phyloP scores from a whole-genome alignment of 768 basidiomycete genomes.

The Rubroboletus satanas region DNA sequence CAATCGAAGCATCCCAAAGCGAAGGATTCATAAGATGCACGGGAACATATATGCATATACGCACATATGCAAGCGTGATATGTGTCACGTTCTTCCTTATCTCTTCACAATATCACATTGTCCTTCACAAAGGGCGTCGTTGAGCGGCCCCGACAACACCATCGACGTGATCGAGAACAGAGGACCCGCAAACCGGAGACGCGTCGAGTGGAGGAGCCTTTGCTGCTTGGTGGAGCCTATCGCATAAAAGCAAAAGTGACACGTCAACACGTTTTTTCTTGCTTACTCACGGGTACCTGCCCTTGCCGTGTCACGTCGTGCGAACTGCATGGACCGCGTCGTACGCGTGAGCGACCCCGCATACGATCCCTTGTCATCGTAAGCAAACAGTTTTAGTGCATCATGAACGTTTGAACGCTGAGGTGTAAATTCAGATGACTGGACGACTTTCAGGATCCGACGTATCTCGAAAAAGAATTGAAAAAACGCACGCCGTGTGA shows the following conservation, averaged over 20 bases:
- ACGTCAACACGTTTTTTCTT: not conserved
- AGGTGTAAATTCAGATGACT: too few species aligned
- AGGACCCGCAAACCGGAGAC: not conserved
- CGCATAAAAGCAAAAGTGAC: not conserved
- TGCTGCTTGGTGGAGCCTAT: not conserved
- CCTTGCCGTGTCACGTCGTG: not conserved
- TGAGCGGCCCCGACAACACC: too few species aligned
- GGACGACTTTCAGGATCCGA: not conserved
- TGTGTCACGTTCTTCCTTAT: not conserved
- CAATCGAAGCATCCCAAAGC: not conserved
- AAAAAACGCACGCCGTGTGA: constrained; percentile 1
- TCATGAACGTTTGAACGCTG: too few species aligned
- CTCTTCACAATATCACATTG: not conserved
- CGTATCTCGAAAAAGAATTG: not conserved
- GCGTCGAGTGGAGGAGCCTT: not conserved
- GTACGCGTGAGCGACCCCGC: not conserved
- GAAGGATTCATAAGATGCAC: not conserved
- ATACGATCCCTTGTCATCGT: too few species aligned
- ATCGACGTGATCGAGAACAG: not conserved
- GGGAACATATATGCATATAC: not conserved
- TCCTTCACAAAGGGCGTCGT: not conserved
- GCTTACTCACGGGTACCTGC: not conserved
- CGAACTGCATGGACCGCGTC: too few species aligned
- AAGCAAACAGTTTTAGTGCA: too few species aligned
- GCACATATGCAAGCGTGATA: not conserved